Percentiles rank a stretch among this genome's conserved stretches.
These are phyloP conservation scores for Apiosordaria backusii DNA, from an alignment of 495 filamentous ascomycete genomes.

Conservation along the genomic window DNA sequence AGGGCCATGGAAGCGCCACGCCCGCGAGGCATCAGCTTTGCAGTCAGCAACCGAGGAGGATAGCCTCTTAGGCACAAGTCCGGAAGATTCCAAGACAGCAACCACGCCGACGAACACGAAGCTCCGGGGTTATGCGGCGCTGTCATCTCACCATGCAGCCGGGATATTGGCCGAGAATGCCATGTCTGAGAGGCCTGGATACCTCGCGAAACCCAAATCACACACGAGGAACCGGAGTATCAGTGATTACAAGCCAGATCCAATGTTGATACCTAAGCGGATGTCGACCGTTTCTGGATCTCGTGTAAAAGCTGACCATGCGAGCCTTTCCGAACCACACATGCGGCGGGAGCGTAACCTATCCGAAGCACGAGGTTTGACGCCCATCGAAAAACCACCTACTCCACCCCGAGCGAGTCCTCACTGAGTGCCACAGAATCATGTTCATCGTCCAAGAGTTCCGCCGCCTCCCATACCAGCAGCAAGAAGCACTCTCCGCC, in stretches of 20 bases:
- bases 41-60: slow-evolving; percentile 38
- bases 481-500: slow-evolving; percentile 37
- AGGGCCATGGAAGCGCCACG: slow-evolving; percentile 58
- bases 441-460: slow-evolving; percentile 15
- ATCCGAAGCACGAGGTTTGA: slow-evolving; percentile 69
- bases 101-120: slow-evolving; percentile 46
- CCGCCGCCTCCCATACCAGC: slow-evolving; percentile 23
- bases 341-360: slow-evolving; percentile 81
- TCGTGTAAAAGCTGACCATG: slow-evolving; percentile 44
- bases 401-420: slow-evolving; percentile 67
- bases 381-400: slow-evolving; percentile 59
- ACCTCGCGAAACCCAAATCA: slow-evolving; percentile 33
- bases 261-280: slow-evolving; percentile 61
- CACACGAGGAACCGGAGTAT: slow-evolving; percentile 70
- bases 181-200: slow-evolving; percentile 7
- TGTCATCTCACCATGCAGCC: slow-evolving; percentile 33
- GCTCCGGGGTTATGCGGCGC: slow-evolving; percentile 39
- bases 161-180: slow-evolving; percentile 11
- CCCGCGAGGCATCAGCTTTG: slow-evolving; percentile 30
- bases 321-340: slow-evolving; percentile 45
- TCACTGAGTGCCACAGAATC: slow-evolving; percentile 48
- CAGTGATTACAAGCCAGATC: slow-evolving; percentile 80
- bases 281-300: slow-evolving; percentile 68
- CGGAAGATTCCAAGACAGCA: slow-evolving; percentile 46
- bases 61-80: slow-evolving; percentile 43